Conservation (phyloP, 768 basidiomycete species). For the Suillus placidus region DNA sequence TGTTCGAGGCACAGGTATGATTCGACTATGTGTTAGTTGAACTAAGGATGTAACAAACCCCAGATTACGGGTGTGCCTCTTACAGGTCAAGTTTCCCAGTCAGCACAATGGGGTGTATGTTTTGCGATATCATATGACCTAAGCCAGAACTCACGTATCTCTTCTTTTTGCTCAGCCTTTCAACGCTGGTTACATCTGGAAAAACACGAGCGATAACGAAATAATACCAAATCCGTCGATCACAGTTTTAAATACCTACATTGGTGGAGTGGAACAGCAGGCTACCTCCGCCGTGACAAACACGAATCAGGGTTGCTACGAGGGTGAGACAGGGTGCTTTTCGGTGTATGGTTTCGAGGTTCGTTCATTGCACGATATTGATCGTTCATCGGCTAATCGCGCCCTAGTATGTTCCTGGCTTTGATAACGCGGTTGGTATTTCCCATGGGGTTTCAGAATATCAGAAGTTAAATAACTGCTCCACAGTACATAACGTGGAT, state of each 20-base stretch:
- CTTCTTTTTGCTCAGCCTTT: conserved; percentile 57
- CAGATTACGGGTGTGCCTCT: conserved; percentile 52
- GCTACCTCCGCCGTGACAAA: conserved; percentile 72
- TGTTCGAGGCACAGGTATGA: conserved; percentile 76
- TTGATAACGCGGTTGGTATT: conserved; percentile 59
- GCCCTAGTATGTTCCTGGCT: conserved; percentile 50
- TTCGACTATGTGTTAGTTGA: conserved; percentile 16
- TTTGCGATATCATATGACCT: conserved; percentile 12
- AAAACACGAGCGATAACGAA: conserved; percentile 60
- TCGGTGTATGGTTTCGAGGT: conserved; percentile 83
- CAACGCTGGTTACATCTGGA: conserved; percentile 71
- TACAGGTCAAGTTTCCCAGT: conserved; percentile 73
- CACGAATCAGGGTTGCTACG: conserved; percentile 75
- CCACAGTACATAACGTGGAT: conserved; percentile 86
- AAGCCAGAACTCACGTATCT: background rate
- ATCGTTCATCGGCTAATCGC: background rate
- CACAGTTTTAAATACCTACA: conserved; percentile 61
- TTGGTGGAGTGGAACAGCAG: conserved; percentile 75
- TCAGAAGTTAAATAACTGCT: background rate
- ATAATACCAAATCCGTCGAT: conserved; percentile 58
- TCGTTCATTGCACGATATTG: conserved; percentile 16
- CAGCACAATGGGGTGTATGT: conserved; percentile 80
- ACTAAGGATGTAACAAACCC: conserved; percentile 24
- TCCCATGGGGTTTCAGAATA: background rate
- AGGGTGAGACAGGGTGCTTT: conserved; percentile 59